Conservation (phyloP, 306 rosid species). For the Fragaria ananassa region DNA sequence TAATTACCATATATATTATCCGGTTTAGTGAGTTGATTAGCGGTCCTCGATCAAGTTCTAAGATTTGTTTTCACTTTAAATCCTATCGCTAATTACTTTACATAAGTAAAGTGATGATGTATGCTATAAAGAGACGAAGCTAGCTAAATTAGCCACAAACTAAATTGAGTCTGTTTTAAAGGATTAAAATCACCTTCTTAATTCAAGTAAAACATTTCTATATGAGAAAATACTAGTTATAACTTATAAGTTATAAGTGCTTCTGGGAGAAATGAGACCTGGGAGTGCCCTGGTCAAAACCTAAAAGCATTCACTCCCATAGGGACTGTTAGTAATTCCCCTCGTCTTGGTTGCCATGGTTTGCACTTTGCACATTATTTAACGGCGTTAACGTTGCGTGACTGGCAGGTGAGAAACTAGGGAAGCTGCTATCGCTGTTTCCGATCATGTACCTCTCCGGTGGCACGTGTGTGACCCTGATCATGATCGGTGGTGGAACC, state of each 20-base stretch:
- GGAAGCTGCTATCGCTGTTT: constrained; percentile 52
- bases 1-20: background rate
- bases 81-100: background rate
- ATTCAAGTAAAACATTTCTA: too few species aligned
- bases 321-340: background rate
- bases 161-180: too few species aligned
- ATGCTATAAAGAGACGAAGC: background rate
- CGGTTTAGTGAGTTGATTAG: background rate
- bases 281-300: background rate
- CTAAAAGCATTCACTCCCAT: too few species aligned
- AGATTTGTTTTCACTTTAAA: background rate
- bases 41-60: background rate
- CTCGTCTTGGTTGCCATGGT: too few species aligned
- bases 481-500: constrained; percentile 66
- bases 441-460: constrained; percentile 76
- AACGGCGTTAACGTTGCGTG: background rate
- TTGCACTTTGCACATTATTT: background rate
- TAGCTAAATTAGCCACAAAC: too few species aligned
- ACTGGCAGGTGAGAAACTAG: constrained; percentile 58
- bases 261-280: too few species aligned
- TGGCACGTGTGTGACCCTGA: constrained; percentile 73
- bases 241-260: too few species aligned
- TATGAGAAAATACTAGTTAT: too few species aligned
- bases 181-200: too few species aligned
- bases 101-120: background rate